Conservation (phyloP, 805 yeast species). For the Teunomyces barrocoloradensis region DNA sequence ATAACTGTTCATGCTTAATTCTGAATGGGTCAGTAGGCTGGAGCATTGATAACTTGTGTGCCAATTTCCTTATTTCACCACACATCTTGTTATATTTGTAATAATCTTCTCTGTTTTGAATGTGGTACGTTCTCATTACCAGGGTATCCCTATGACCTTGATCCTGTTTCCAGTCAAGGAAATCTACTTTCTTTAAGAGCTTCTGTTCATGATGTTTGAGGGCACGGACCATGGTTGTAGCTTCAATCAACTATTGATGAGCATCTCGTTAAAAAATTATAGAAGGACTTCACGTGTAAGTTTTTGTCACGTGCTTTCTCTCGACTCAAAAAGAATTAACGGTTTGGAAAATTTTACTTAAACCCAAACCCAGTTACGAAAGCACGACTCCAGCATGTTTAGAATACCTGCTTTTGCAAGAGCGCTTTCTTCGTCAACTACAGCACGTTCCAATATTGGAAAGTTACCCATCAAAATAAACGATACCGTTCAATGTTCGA, state of each 20-base stretch:
- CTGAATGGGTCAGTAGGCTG: slow-evolving; percentile 88
- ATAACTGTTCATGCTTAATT: slow-evolving; percentile 79
- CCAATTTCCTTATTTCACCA: slow-evolving; percentile 85
- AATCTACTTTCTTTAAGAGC: slow-evolving; percentile 90
- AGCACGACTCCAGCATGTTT: neutral
- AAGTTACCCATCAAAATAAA: slow-evolving; percentile 70
- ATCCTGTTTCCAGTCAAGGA: slow-evolving; percentile 97
- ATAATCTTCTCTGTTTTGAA: slow-evolving; percentile 94
- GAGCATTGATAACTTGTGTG: slow-evolving; percentile 78
- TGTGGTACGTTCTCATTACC: slow-evolving; percentile 91
- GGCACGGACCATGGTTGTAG: slow-evolving; percentile 66
- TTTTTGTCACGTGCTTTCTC: neutral
- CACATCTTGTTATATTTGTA: slow-evolving; percentile 90
- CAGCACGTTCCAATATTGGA: slow-evolving; percentile 65
- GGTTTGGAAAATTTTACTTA: neutral
- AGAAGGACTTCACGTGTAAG: neutral
- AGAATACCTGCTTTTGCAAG: slow-evolving; percentile 5
- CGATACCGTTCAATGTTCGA: slow-evolving; percentile 52
- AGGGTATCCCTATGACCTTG: slow-evolving; percentile 94
- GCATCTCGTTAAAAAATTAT: slow-evolving; percentile 1
- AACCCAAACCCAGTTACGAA: neutral
- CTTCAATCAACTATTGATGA: neutral
- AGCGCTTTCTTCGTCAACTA: slow-evolving; percentile 14
- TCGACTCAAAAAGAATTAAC: slow-evolving; percentile 1
- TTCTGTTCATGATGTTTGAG: slow-evolving; percentile 95